These are phyloP conservation scores for Sanghuangporus weigelae DNA, from an alignment of 1,284 basidiomycete species.

Conservation along the genomic window DNA sequence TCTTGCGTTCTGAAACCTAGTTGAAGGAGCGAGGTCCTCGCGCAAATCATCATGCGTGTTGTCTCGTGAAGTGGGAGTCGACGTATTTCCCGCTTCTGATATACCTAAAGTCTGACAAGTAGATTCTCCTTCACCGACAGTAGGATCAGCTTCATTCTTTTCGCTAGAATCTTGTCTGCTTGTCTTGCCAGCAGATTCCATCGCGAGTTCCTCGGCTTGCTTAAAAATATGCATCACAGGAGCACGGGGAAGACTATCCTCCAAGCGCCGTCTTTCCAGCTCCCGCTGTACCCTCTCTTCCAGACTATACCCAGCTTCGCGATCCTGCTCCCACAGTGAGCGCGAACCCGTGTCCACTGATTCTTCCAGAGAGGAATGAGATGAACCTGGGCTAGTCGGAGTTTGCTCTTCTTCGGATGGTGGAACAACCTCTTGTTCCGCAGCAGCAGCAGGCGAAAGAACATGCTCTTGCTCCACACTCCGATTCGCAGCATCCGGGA, in stretches of 20 bases:
- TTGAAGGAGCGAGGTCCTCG: not conserved
- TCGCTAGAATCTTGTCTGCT: not conserved
- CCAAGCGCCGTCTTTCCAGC: conserved; percentile 1
- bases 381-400: not conserved
- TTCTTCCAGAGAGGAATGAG: conserved; percentile 10
- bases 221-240: not conserved
- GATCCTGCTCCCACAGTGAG: conserved; percentile 13
- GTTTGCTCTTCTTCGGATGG: not conserved
- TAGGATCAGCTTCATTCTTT: not conserved
- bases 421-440: not conserved
- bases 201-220: not conserved
- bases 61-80: not conserved
- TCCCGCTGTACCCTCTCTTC: conserved; percentile 13
- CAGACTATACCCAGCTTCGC: conserved; percentile 10
- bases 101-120: not conserved
- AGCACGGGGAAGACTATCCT: conserved; percentile 3
- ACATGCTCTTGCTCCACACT: not conserved
- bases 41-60: not conserved
- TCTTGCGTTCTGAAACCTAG: not conserved
- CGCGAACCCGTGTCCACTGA: not conserved
- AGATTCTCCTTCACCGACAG: not conserved
- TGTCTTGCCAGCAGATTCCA: not conserved
- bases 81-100: not conserved
- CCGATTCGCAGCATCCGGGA: not conserved
- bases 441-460: not conserved